Conservation (phyloP, 2,329 filamentous ascomycete species). For the Nemania abortiva region DNA sequence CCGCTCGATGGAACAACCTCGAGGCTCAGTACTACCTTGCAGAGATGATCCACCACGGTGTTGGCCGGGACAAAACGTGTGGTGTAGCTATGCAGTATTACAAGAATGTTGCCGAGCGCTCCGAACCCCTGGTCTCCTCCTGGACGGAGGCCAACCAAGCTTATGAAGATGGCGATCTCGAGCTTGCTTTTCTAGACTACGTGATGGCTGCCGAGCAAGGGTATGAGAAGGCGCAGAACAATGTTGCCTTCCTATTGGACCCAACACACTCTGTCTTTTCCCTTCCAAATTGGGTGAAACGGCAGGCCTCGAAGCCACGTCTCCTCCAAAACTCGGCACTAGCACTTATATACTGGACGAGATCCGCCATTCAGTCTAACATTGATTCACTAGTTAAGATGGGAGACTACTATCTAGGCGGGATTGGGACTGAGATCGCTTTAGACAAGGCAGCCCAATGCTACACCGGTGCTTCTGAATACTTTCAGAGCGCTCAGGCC, state of each 20-base stretch:
- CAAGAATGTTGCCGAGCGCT: slow-evolving; percentile 80
- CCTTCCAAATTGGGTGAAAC: slow-evolving; percentile 66
- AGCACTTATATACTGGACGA: slow-evolving; percentile 93
- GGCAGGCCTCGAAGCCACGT: slow-evolving; percentile 50
- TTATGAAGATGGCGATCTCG: slow-evolving; percentile 81
- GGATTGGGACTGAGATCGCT: slow-evolving; percentile 78
- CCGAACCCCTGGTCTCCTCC: slow-evolving; percentile 79
- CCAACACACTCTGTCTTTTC: slow-evolving; percentile 73
- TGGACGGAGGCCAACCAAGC: slow-evolving; percentile 87
- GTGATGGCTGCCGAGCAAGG: slow-evolving; percentile 93
- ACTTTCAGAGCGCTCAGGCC: slow-evolving; percentile 91
- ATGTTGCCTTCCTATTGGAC: slow-evolving; percentile 89
- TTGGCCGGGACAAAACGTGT: slow-evolving; percentile 84
- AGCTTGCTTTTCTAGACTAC: slow-evolving; percentile 83
- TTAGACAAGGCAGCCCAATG: slow-evolving; percentile 90
- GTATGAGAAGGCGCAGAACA: slow-evolving; percentile 89
- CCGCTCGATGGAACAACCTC: slow-evolving; percentile 83
- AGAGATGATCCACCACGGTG: slow-evolving; percentile 83
- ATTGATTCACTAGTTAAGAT: slow-evolving; percentile 96
- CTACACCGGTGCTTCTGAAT: slow-evolving; percentile 92
- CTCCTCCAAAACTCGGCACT: slow-evolving; percentile 68
- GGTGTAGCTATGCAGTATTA: slow-evolving; percentile 83
- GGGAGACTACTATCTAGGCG: slow-evolving; percentile 95
- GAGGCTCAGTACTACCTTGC: slow-evolving; percentile 94
- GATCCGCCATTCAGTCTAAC: slow-evolving; percentile 92